Evolutionary conservation across 2,329 filamentous ascomycete genomes (phyloP).

Genomic region (Aspergillus aculeatus): DNA sequence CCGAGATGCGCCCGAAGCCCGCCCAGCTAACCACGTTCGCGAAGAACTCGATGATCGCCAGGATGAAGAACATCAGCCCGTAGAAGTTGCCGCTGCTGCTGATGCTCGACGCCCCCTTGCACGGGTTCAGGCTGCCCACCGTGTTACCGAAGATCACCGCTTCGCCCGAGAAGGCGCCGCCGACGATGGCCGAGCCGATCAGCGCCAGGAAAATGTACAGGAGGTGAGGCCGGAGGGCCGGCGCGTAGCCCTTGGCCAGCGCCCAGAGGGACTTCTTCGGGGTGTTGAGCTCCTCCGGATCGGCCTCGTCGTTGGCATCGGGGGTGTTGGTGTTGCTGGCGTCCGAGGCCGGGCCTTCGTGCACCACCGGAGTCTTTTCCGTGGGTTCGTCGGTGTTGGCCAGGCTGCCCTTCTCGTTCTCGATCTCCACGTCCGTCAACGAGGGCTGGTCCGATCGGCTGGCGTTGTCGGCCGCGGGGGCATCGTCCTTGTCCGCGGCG

Average conservation of each 20-base stretch:
- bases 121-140: slow-evolving; percentile 56
- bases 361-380: background rate
- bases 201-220: slow-evolving; percentile 50
- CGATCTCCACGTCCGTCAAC: background rate
- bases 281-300: background rate
- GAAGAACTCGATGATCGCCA: slow-evolving; percentile 59
- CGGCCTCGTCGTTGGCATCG: background rate
- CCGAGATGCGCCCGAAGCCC: slow-evolving; percentile 57
- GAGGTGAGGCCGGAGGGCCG: slow-evolving; percentile 34
- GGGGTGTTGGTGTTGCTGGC: background rate
- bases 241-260: background rate
- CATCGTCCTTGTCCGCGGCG: slow-evolving; percentile 19
- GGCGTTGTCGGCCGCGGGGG: slow-evolving; percentile 17
- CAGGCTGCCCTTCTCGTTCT: background rate
- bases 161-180: slow-evolving; percentile 55
- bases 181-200: slow-evolving; percentile 54
- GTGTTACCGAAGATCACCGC: slow-evolving; percentile 61
- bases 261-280: background rate
- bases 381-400: background rate
- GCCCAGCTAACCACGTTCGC: slow-evolving; percentile 61
- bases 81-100: slow-evolving; percentile 52
- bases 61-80: slow-evolving; percentile 58
- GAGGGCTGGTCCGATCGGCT: slow-evolving; percentile 15
- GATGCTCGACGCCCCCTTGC: slow-evolving; percentile 50
- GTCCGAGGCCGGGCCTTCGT: background rate